These are phyloP conservation scores for Bimuria novae-zelandiae DNA, from an alignment of 2,329 filamentous ascomycete species.

Conservation along the genomic window DNA sequence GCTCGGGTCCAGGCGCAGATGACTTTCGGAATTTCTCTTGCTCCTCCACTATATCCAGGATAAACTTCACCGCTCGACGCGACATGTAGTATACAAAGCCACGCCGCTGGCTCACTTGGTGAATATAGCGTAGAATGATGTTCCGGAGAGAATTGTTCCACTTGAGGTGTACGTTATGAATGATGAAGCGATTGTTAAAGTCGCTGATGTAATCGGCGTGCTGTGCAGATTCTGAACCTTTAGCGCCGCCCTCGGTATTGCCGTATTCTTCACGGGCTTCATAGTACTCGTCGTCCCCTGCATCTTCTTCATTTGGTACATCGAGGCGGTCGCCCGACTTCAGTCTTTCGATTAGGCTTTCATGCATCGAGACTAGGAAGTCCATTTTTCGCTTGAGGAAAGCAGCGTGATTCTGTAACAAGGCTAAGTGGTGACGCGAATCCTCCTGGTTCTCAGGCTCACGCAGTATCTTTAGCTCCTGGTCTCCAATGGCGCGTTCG, in stretches of 20 bases:
- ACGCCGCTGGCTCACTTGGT: constrained; percentile 92
- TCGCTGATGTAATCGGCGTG: constrained; percentile 86
- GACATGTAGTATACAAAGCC: constrained; percentile 99
- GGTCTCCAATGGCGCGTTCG: constrained; percentile 71
- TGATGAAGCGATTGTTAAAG: constrained; percentile 97
- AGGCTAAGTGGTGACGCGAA: constrained; percentile 59
- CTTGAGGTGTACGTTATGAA: constrained; percentile 96
- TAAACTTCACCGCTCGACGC: constrained; percentile 93
- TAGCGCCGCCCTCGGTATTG: constrained; percentile 49
- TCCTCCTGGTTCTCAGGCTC: constrained; percentile 59
- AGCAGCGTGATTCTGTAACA: constrained; percentile 60
- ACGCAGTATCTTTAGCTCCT: constrained; percentile 66
- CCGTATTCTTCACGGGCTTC: constrained; percentile 60
- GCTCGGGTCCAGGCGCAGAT: constrained; percentile 28
- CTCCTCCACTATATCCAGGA: constrained; percentile 95
- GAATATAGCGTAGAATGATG: constrained; percentile 94
- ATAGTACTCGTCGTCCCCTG: constrained; percentile 51
- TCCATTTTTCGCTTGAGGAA: constrained; percentile 62
- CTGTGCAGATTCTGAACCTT: constrained; percentile 67
- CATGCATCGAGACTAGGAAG: constrained; percentile 63
- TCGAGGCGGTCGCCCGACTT: constrained; percentile 61
- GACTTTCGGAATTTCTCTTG: constrained; percentile 68
- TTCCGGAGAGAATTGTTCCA: constrained; percentile 98
- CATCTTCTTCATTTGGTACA: constrained; percentile 49
- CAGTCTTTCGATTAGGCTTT: constrained; percentile 60